These are phyloP conservation scores for Leccinum pellstonianum DNA, from an alignment of 768 basidiomycete species.

Conservation along the genomic window DNA sequence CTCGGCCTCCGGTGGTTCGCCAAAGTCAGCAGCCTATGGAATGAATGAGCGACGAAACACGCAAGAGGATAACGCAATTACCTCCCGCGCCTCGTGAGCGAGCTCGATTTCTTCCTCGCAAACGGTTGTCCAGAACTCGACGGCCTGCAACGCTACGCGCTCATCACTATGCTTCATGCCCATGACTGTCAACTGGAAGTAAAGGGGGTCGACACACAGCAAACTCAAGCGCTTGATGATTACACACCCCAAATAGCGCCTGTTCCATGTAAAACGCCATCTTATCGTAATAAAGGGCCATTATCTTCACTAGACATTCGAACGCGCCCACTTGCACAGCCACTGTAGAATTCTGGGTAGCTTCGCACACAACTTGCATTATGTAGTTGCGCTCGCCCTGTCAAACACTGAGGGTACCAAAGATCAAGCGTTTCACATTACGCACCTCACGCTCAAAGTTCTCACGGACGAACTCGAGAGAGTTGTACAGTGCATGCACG, in stretches of 20 bases:
- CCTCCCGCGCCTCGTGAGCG: constrained; percentile 88
- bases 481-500: constrained; percentile 90
- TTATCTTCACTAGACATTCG: constrained; percentile 92
- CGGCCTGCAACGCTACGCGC: constrained; percentile 89
- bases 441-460: constrained; percentile 96
- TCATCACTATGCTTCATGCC: constrained; percentile 96
- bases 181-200: constrained; percentile 81
- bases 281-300: constrained; percentile 98
- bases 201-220: constrained; percentile 17
- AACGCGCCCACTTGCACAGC: constrained; percentile 94
- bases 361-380: constrained; percentile 99
- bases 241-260: constrained; percentile 89
- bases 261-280: constrained; percentile 99
- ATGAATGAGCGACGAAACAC: constrained; percentile 7
- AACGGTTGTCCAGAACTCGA: constrained; percentile 99
- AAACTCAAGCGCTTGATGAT: constrained; percentile 7
- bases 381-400: constrained; percentile 99
- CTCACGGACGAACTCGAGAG: constrained; percentile 94
- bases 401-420: constrained; percentile 4
- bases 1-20: constrained; percentile 80
- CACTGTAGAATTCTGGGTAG: constrained; percentile 80
- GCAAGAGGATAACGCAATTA: constrained; percentile 31
- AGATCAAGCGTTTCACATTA: constrained; percentile 12
- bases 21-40: constrained; percentile 80
- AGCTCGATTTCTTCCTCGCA: constrained; percentile 97